phyloP scores from a whole-genome alignment of 768 basidiomycete species.

The Trametes coccinea region DNA sequence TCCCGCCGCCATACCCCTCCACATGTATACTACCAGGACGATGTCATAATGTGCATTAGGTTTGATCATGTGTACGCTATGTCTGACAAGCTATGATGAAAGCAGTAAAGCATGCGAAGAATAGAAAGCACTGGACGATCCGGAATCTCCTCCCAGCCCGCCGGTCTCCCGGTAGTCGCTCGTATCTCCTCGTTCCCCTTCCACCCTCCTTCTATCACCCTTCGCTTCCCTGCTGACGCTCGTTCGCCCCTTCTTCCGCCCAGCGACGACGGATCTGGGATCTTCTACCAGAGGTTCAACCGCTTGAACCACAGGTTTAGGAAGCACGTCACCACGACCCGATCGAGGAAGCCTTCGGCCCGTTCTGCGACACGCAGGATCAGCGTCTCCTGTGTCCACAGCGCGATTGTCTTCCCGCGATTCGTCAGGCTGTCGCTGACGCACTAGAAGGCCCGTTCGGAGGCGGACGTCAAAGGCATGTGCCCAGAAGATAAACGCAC shows the following conservation, averaged over 20 bases:
- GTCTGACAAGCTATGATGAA: constrained; percentile 17
- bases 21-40: constrained; percentile 15
- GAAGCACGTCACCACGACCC: constrained; percentile 54
- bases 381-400: constrained; percentile 43
- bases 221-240: too few relatives aligned
- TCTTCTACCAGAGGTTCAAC: constrained; percentile 42
- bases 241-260: not conserved
- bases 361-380: constrained; percentile 44
- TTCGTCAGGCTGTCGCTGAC: constrained; percentile 43
- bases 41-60: constrained; percentile 22
- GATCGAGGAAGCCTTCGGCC: constrained; percentile 45
- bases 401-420: constrained; percentile 48
- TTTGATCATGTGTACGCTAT: constrained; percentile 16
- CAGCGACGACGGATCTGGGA: not conserved
- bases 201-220: not conserved
- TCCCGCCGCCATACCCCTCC: constrained; percentile 5
- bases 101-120: constrained; percentile 14
- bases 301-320: constrained; percentile 52
- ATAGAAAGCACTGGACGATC: constrained; percentile 5
- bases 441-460: constrained; percentile 37
- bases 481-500: not conserved
- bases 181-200: not conserved
- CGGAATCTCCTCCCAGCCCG: not conserved
- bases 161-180: not conserved
- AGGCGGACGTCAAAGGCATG: not conserved